Base-by-base conservation (phyloP, 345 rosid genomes). In the Boechera stricta region DNA sequence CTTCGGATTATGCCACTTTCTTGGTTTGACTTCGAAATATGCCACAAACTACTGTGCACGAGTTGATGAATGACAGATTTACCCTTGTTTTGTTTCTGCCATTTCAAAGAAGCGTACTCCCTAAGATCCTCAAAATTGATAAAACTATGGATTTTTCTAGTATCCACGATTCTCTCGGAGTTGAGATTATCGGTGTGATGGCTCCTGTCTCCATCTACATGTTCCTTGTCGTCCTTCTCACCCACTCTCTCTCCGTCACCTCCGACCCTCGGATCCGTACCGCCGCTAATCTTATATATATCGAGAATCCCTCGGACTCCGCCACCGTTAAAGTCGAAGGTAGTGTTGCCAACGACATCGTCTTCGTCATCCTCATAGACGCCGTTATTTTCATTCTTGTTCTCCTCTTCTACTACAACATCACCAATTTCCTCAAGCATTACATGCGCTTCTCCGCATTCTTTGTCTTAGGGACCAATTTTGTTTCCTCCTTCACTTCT, bases 361-460 rank as follows among this genome's bases (percentile, higher is more conserved):
- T 95, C 69, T 89, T 95, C 80, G 89, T 95, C 57, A 53, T 91
- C 62, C 79, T 92, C 77, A 77, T 95, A 21, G 94, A 94, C 42
- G 29, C 85, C 56, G 93, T 87, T 69, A 95, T 97, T 35, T 95
- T 95, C 82, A 58, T 95, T 52, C 86, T 95, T 48, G 94, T 92
- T 65, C 83, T 86, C 76, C 85, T 95, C 75, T 95, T 92, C 85
- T 95, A 95, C 88, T 95, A 89, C 80, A 90, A 95, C 67, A 91
- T 86, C 81, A 94, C 94, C 64, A 85, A 84, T 65, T 95, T 90
- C 85, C 84, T 95, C 84, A 95, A 95, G 89, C 86, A 92, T 65
- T 95, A 95, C 84, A 86, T 90, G 94, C 91, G 94, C 63, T 95
- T 95, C 89, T 95, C 98, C 28, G 87, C 94, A 44, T 95, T 95